A percentile compares a stretch with the other conserved stretches of the same genome.
These are phyloP conservation scores for Phytophthora syringae DNA, from an alignment of 352 stramenopile species.

Conservation along the genomic window DNA sequence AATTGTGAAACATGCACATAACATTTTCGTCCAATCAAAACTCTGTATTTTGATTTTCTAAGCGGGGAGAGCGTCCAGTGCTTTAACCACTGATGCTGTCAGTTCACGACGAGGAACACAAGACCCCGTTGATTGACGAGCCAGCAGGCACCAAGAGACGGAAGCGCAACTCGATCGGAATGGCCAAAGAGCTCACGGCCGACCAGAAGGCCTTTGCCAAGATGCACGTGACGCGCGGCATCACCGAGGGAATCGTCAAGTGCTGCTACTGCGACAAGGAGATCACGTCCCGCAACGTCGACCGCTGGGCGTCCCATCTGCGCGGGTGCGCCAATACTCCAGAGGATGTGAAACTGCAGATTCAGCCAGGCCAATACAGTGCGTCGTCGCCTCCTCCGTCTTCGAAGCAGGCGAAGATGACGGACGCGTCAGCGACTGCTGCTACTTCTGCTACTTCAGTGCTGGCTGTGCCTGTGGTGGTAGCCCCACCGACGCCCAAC, in stretches of 20 bases:
- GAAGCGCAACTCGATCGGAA: slow-evolving; percentile 37
- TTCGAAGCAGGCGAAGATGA: slow-evolving; percentile 5
- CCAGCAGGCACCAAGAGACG: slow-evolving; percentile 30
- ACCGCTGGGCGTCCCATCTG: slow-evolving; percentile 84
- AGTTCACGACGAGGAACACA: slow-evolving; percentile 48
- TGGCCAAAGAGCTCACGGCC: slow-evolving; percentile 66
- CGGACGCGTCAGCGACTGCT: not conserved
- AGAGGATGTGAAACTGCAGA: slow-evolving; percentile 80
- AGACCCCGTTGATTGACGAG: slow-evolving; percentile 8
- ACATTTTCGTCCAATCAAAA: slow-evolving; percentile 33
- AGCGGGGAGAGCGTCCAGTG: slow-evolving; percentile 22
- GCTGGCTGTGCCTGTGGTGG: slow-evolving; percentile 15
- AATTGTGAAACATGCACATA: slow-evolving; percentile 14
- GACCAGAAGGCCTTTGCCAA: slow-evolving; percentile 82
- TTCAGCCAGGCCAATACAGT: slow-evolving; percentile 58
- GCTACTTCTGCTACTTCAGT: not conserved
- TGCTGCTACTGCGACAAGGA: slow-evolving; percentile 88
- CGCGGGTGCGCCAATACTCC: slow-evolving; percentile 79
- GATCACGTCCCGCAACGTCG: slow-evolving; percentile 84
- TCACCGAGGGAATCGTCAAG: slow-evolving; percentile 68
- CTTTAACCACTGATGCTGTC: slow-evolving; percentile 47
- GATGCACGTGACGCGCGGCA: slow-evolving; percentile 74
- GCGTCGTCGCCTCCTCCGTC: slow-evolving; percentile 3
- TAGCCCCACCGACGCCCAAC: slow-evolving; percentile 21
- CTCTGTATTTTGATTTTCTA: slow-evolving; percentile 6